These are phyloP conservation scores for Cymbidium sinense DNA, from an alignment of 106 monocot species.

Conservation along the genomic window DNA sequence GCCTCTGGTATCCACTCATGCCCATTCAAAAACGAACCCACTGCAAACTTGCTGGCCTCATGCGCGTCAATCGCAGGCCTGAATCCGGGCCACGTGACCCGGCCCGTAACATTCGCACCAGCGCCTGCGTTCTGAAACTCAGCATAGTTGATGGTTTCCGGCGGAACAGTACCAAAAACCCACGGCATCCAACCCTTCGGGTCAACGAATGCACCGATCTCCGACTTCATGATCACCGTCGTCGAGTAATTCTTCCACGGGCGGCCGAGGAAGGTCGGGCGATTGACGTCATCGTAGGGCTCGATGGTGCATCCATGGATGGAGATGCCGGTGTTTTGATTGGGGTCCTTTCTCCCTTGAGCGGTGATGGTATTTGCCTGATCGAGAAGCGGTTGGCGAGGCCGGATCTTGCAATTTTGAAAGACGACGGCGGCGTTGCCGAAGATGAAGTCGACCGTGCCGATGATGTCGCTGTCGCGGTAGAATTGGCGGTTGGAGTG, in stretches of 20 bases:
- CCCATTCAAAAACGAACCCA: slow-evolving; percentile 18
- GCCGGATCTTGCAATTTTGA: slow-evolving; percentile 22
- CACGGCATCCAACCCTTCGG: slow-evolving; percentile 24
- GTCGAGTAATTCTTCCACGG: slow-evolving; percentile 31
- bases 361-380: slow-evolving; percentile 37
- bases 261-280: slow-evolving; percentile 21
- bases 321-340: slow-evolving; percentile 23
- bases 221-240: slow-evolving; percentile 25
- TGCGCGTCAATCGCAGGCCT: slow-evolving; percentile 8
- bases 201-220: slow-evolving; percentile 25
- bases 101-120: slow-evolving; percentile 12
- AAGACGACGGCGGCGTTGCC: slow-evolving; percentile 23
- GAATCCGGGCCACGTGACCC: slow-evolving; percentile 29
- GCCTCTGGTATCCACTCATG: slow-evolving; percentile 16
- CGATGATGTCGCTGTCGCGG: slow-evolving; percentile 20
- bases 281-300: slow-evolving; percentile 2
- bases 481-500: slow-evolving; percentile 33
- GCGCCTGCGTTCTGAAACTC: slow-evolving; percentile 28
- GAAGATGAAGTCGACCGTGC: slow-evolving; percentile 28
- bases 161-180: slow-evolving; percentile 10
- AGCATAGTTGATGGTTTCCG: slow-evolving; percentile 15
- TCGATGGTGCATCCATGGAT: slow-evolving; percentile 20
- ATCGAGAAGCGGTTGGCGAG: slow-evolving; percentile 18
- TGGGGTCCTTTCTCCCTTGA: slow-evolving; percentile 25
- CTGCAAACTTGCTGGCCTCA: slow-evolving; percentile 21